Evolutionary conservation across 192 early-diverging fungal species (phyloP).

Genomic region (Pilaira anomala): DNA sequence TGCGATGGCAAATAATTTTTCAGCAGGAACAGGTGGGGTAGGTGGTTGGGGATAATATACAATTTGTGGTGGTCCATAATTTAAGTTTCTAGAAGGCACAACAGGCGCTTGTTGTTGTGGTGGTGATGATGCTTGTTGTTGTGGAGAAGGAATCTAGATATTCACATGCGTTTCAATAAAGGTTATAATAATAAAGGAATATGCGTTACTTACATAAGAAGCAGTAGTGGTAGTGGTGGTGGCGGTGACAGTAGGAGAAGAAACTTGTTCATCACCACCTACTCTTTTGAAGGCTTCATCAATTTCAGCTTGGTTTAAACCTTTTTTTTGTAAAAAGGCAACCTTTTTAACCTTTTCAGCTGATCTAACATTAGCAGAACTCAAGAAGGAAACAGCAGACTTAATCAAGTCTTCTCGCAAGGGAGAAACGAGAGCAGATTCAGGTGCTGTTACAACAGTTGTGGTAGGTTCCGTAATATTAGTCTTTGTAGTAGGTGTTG

Average conservation of each 20-base stretch:
- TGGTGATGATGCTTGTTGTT: not conserved
- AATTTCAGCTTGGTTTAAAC: slow-evolving; percentile 67
- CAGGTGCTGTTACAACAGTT: not conserved
- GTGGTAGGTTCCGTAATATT: too few species aligned
- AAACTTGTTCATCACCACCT: not conserved
- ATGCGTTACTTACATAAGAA: not conserved
- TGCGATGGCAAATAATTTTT: slow-evolving; percentile 27
- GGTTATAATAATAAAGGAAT: slow-evolving; percentile 1
- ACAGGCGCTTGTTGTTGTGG: slow-evolving; percentile 18
- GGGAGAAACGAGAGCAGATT: slow-evolving; percentile 12
- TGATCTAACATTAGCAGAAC: slow-evolving; percentile 70
- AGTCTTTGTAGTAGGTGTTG: not conserved
- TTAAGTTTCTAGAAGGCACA: slow-evolving; percentile 2
- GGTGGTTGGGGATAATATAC: slow-evolving; percentile 25
- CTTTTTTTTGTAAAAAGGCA: slow-evolving; percentile 79
- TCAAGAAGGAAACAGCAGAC: slow-evolving; percentile 68
- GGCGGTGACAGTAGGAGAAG: not conserved
- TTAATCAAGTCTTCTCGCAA: slow-evolving; percentile 53
- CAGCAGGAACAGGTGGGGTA: slow-evolving; percentile 19
- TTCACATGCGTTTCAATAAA: not conserved
- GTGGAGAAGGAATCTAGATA: not conserved
- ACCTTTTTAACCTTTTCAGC: slow-evolving; percentile 70
- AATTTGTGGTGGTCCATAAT: slow-evolving; percentile 18
- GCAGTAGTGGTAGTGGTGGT: not conserved
- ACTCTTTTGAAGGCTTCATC: slow-evolving; percentile 53